Evolutionary conservation across 2,329 filamentous ascomycete species (phyloP), one percentile per base, ranked within the genome.

Genomic region (Aureobasidium sp.): DNA sequence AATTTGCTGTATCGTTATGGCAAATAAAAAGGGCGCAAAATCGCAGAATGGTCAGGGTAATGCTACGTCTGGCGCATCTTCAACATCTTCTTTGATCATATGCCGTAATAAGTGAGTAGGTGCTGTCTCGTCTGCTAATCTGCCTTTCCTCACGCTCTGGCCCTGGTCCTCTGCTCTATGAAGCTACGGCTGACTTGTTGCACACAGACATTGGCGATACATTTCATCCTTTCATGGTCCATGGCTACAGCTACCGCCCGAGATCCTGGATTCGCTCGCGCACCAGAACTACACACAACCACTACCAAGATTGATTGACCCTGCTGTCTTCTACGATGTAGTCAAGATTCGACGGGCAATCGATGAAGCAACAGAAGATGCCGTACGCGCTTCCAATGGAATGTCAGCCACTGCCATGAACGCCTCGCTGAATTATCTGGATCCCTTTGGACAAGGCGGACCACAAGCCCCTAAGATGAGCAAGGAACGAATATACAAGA

Each of bases 201-300:
- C 15, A n/a, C 26, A 68, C 61, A 93, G 90, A 73, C 89, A 93
- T 76, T 93, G 89, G 90, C 84, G 86, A 66, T 90, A 91, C 73
- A 92, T 94, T 63, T 92, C 89, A 26, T 88, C 87, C 32, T 94
- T 90, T 70, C 87, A 92, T 71, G 90, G 90, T 27, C 86, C 89
- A 67, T 94, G 90, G 90, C 83, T 92, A 15, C 87, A 91, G 73
- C 79, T 93, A 62, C 88, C 89, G 24, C 83, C 86, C 65, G 89
- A 93, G 74, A 84, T 92, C 62, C 85, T 95, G 74, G 87, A 92
- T 73, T 85, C 83, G 55, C 82, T 94, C 56, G 89, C 89, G 61
- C 85, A 90, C 76, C 86, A 85, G 72, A 94, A 93, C 76, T 92
- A 87, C 77, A 86, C 87, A 66, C 86, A 87, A 67, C 87, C 87